These are phyloP conservation scores for Mayamaea pseudoterrestris DNA, from an alignment of 108 stramenopile genomes.

Conservation along the genomic window DNA sequence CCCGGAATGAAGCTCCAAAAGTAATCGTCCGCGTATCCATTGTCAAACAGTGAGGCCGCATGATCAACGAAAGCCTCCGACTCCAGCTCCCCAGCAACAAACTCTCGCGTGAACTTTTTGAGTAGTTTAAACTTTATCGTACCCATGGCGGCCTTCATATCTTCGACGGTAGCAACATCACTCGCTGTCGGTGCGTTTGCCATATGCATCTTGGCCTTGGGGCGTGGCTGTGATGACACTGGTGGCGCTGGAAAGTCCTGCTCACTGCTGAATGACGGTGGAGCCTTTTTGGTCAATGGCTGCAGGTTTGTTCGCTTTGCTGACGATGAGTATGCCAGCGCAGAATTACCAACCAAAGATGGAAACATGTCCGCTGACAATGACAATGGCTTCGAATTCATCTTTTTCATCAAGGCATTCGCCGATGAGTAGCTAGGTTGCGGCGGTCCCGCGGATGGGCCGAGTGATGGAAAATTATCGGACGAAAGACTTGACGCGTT, in stretches of 20 bases:
- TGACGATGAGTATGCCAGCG: no score
- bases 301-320: neutral
- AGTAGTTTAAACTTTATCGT: constrained; percentile 62
- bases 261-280: constrained; percentile 22
- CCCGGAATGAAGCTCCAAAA: constrained; percentile 56
- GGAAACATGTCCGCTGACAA: neutral
- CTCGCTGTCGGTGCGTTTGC: constrained; percentile 14
- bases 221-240: constrained; percentile 14
- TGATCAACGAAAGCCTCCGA: constrained; percentile 65
- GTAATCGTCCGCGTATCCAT: constrained; percentile 37
- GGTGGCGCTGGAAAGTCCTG: constrained; percentile 36
- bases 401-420: neutral
- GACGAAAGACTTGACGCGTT: no score
- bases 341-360: no score
- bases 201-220: constrained; percentile 16
- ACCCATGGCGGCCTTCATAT: constrained; percentile 58
- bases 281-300: neutral
- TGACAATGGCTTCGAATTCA: neutral
- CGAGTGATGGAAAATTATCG: no score
- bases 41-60: constrained; percentile 55
- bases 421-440: neutral
- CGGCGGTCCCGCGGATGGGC: neutral
- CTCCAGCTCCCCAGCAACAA: constrained; percentile 38
- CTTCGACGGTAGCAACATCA: constrained; percentile 24
- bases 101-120: constrained; percentile 48